A percentile compares a stretch with the other conserved stretches of the same genome.
These are phyloP conservation scores for Plasmodium relictum DNA, from an alignment of 169 alveolate species.

Conservation along the genomic window DNA sequence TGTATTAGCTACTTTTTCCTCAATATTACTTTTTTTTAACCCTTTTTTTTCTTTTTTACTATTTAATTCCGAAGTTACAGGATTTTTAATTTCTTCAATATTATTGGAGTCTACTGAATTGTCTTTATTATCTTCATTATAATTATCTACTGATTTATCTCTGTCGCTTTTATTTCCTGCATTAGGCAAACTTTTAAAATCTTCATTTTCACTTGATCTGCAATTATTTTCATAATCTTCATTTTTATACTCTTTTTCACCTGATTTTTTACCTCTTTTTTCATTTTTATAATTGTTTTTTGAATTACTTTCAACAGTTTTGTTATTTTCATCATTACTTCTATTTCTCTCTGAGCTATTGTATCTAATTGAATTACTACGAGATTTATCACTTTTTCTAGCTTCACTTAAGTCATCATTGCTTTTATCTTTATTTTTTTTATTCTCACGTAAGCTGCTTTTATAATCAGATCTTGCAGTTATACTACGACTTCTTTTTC, in stretches of 20 bases:
- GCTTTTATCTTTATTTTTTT: conserved; percentile 28
- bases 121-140: conserved; percentile 38
- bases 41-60: conserved; percentile 69
- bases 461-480: conserved; percentile 4
- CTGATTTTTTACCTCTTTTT: conserved; percentile 32
- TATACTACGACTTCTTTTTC: conserved; percentile 20
- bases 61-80: conserved; percentile 39
- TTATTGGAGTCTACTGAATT: conserved; percentile 18
- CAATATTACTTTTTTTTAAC: conserved; percentile 17
- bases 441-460: conserved; percentile 14
- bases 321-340: conserved; percentile 27
- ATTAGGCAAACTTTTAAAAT: conserved; percentile 43
- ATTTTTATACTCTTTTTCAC: conserved; percentile 15
- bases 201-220: conserved; percentile 48
- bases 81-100: conserved; percentile 41
- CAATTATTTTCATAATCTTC: conserved; percentile 24
- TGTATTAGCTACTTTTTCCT: conserved; percentile 9
- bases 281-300: conserved; percentile 6
- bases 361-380: conserved; percentile 26
- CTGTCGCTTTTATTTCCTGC: conserved; percentile 63
- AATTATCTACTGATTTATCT: conserved; percentile 31
- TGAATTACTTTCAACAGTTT: conserved; percentile 16
- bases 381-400: conserved; percentile 39
- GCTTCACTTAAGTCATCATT: conserved; percentile 35
- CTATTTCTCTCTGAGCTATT: conserved; percentile 30